Evolutionary conservation across 495 filamentous ascomycete species (phyloP), one percentile per base, ranked within the genome.

Genomic region (Penicillium alfredii): DNA sequence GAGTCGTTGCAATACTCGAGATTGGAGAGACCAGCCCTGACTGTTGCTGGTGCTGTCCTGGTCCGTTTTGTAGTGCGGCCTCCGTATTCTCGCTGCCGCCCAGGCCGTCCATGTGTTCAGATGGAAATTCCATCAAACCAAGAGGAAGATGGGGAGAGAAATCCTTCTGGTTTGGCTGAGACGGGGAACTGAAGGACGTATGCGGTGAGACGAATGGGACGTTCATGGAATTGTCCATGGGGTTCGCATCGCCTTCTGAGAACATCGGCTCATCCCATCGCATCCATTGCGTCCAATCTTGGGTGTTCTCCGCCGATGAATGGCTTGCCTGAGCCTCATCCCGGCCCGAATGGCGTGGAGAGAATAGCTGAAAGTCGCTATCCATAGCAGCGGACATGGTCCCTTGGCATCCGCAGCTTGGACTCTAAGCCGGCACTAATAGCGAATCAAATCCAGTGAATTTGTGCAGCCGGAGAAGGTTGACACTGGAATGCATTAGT

Each of bases 271-370:
- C 62, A 43, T 71, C 67, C 67, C 67, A 71, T 53, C 66, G 56
- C 67, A 71, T 71, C 67, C 67, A 71, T 40, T 71, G 64, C 1
- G 65, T 66, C 67, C 67, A 71, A 34, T 71, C 67, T 39, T 63
- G 64, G 17, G 38, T 51, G 10, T 55, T 36, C 8, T 53, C 40
- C 4, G 51, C 35, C 10, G 42, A 20, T 22, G 38, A 43, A 4
- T 40, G 33, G 14, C 45, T 51, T 18, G 39, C 38, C 9, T 41
- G 46, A 3, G 55, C 39, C 8, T 55, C 46, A 27, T 56, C 55
- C 27, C 53, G 50, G 7, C 44, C 45, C 1, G 51, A 47, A 11
- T 53, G 38, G 0, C 45, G 38, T 17, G 63, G 56, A 36, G 63
- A 64, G 43, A 65, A 68, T 14, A 68, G 56, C 42, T 65, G 60